These are phyloP conservation scores for Pilatotrama ljubarskyi DNA, from an alignment of 768 basidiomycete genomes.

Conservation along the genomic window DNA sequence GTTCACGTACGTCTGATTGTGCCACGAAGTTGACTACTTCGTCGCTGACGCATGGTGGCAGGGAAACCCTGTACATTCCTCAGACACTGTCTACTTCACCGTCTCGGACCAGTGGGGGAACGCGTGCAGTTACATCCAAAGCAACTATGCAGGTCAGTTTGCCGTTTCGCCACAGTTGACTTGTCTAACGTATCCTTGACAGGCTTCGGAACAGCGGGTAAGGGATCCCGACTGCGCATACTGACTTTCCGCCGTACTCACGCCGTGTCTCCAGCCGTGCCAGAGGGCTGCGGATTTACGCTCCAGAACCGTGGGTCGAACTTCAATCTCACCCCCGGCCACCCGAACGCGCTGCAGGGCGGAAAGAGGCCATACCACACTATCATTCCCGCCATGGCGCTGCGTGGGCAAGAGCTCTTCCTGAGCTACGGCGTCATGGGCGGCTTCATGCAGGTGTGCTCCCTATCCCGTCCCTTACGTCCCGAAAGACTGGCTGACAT, in stretches of 20 bases:
- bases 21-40: background rate
- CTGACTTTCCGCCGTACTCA: background rate
- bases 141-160: constrained; percentile 74
- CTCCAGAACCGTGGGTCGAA: constrained; percentile 92
- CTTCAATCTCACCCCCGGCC: constrained; percentile 76
- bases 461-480: background rate
- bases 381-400: constrained; percentile 89
- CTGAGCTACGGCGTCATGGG: constrained; percentile 92
- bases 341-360: constrained; percentile 84
- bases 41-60: constrained; percentile 27
- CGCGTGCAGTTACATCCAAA: constrained; percentile 87
- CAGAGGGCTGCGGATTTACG: constrained; percentile 94
- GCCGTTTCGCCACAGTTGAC: background rate
- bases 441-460: constrained; percentile 77
- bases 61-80: constrained; percentile 82
- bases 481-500: background rate
- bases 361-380: constrained; percentile 92
- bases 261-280: constrained; percentile 59
- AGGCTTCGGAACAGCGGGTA: constrained; percentile 91
- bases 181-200: background rate
- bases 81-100: constrained; percentile 95
- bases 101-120: constrained; percentile 88
- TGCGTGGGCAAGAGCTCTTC: constrained; percentile 78
- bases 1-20: constrained; percentile 51
- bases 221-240: background rate